phyloP scores from a whole-genome alignment of 2,329 filamentous ascomycete genomes.

The Ustilaginoidea virens region DNA sequence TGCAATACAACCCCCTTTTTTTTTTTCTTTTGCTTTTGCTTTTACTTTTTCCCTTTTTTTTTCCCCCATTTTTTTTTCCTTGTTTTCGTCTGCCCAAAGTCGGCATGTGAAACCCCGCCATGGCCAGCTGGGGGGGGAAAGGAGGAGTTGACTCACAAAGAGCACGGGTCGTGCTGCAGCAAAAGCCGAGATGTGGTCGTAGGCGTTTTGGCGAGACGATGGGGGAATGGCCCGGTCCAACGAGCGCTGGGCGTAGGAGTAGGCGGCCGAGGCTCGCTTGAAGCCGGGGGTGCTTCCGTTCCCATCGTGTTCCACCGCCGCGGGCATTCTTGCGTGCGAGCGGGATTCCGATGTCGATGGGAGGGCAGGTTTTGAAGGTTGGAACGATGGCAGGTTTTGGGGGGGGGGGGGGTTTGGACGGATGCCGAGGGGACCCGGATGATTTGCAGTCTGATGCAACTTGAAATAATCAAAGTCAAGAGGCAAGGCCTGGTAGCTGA shows the following conservation, averaged over 20 bases:
- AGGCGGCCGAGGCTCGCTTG: slow-evolving; percentile 19
- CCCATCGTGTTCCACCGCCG: no score
- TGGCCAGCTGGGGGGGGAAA: background rate
- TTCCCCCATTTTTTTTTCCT: background rate
- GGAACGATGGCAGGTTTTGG: no score
- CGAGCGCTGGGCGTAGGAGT: slow-evolving; percentile 26
- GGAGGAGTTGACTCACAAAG: slow-evolving; percentile 34
- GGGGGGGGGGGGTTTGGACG: no score
- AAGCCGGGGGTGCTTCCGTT: slow-evolving; percentile 10
- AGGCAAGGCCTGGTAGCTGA: no score
- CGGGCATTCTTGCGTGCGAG: no score
- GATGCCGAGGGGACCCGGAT: no score
- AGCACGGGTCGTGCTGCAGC: slow-evolving; percentile 51
- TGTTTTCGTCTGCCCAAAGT: no score
- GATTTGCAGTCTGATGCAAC: no score
- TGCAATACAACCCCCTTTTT: no score
- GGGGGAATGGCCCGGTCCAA: slow-evolving; percentile 41
- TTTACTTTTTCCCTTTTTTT: background rate
- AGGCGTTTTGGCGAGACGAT: slow-evolving; percentile 39
- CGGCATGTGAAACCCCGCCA: background rate
- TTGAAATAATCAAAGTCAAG: no score
- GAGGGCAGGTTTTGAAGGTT: no score
- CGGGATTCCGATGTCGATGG: no score
- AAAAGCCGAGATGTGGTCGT: slow-evolving; percentile 37
- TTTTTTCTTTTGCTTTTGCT: background rate